Percentiles rank a stretch among this genome's conserved stretches.
These are phyloP conservation scores for Colletotrichum camelliae DNA, from an alignment of 2,329 filamentous ascomycete species.

Conservation along the genomic window DNA sequence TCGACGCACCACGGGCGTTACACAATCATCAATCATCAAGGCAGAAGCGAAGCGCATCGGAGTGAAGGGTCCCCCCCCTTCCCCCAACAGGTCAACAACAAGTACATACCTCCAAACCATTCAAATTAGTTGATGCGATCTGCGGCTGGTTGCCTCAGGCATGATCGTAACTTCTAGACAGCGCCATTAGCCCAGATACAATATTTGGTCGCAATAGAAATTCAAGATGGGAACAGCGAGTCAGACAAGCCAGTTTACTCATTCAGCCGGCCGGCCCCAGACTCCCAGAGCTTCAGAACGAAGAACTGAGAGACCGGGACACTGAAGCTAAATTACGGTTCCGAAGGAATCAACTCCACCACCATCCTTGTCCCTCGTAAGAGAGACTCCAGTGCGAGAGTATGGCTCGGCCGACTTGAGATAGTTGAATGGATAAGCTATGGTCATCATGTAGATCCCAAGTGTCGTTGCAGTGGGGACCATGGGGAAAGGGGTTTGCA, in stretches of 20 bases:
- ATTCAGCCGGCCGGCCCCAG: slow-evolving; percentile 66
- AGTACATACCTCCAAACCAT: neutral
- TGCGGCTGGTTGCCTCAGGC: neutral
- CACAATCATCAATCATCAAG: neutral
- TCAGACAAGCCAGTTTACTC: slow-evolving; percentile 75
- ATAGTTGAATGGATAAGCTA: slow-evolving; percentile 82
- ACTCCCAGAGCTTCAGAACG: slow-evolving; percentile 46
- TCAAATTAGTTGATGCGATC: neutral
- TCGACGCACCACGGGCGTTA: neutral
- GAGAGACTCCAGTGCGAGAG: slow-evolving; percentile 72
- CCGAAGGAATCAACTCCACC: slow-evolving; percentile 69
- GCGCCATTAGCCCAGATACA: neutral
- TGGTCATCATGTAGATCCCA: slow-evolving; percentile 56
- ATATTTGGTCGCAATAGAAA: neutral
- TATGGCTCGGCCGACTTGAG: slow-evolving; percentile 70
- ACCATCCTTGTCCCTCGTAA: slow-evolving; percentile 66
- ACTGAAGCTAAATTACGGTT: slow-evolving; percentile 66
- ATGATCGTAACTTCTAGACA: neutral
- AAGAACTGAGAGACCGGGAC: slow-evolving; percentile 33
- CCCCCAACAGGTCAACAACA: neutral
- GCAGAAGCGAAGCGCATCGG: neutral
- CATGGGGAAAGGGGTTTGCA: neutral
- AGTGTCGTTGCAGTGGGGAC: neutral
- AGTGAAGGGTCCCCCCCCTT: neutral
- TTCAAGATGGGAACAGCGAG: neutral